Percentiles rank a stretch among this genome's conserved stretches.
Evolutionary conservation across 148 eudicot species (phyloP).

Genomic region (Pouteria glomerata): DNA sequence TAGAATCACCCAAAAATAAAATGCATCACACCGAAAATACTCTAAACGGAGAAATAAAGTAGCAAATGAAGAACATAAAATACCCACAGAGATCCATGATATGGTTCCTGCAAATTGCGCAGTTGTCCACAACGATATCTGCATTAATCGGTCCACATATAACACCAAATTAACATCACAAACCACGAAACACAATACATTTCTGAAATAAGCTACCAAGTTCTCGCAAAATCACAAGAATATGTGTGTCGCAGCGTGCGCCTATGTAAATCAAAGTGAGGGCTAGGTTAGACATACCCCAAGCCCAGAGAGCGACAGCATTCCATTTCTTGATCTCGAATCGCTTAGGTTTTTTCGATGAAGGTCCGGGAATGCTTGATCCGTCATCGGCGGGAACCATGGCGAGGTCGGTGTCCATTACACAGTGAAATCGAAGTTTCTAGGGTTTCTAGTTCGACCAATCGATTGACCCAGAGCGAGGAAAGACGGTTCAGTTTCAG

Average conservation of each 20-base stretch:
- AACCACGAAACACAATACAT: too few relatives aligned
- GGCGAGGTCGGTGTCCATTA: constrained; percentile 49
- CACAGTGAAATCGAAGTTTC: neutral
- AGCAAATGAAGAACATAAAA: neutral
- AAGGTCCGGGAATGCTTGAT: constrained; percentile 30
- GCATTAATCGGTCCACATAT: constrained; percentile 5
- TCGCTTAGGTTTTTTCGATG: constrained; percentile 49
- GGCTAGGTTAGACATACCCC: constrained; percentile 36
- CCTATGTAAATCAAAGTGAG: neutral
- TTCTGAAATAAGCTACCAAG: too few relatives aligned
- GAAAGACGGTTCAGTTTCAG: too few relatives aligned
- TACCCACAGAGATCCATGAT: constrained; percentile 67
- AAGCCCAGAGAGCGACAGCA: constrained; percentile 75
- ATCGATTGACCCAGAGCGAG: too few relatives aligned
- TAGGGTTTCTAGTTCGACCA: too few relatives aligned
- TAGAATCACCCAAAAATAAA: constrained; percentile 1
- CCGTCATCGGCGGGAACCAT: constrained; percentile 67
- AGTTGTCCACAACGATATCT: constrained; percentile 93
- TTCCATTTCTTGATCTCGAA: constrained; percentile 79
- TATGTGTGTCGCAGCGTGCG: too few relatives aligned
- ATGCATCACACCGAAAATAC: neutral
- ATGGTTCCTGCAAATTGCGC: constrained; percentile 70
- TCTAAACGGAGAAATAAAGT: neutral
- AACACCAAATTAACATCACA: neutral
- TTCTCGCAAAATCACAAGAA: too few relatives aligned